Base-by-base conservation (phyloP, 768 basidiomycete genomes). In the Pisolithus marmoratus region DNA sequence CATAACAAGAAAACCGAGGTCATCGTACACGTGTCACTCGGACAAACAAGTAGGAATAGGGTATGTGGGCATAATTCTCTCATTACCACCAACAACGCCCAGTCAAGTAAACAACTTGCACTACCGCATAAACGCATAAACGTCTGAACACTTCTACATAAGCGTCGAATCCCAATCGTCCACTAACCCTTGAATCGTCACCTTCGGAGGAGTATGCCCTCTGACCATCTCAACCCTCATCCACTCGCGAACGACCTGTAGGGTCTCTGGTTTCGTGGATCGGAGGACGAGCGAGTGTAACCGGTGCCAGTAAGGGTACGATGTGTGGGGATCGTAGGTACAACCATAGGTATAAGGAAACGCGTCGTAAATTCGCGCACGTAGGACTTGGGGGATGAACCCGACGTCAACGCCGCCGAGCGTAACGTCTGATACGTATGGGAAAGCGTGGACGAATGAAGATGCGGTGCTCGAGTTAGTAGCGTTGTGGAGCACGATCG, bases 391-490 rank as follows among this genome's bases (percentile, higher is more conserved):
- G 7, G 58, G 56, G 48, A 66, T 58, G 8, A 59, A 59, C 0
- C 64, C 67, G 15, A 65, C 54, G 22, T 66, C 64, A 12, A 60
- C 49, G 4, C 67, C 60, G 2, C 64, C 62, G 6, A 68, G 55
- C 14, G 54, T 66, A 20, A 50, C 57, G 17, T 59, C 54, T 1
- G 54, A 53, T 22, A 53, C 47, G 7, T 24, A 49, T 8, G 65
- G 65, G n/a, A 66, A 66, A 7, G 67, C 65, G 1, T 58, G 58
- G 37, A 66, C 57, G 46, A 66, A 67, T 0, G 60, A 48, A 3
- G 58, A 46, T 14, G 65, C 62, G 0, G 64, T 58, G 4, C 52
- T 56, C 11, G 58, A 53, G 20, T 48, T 68, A 7, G 60, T 64
- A 1, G 56, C 58, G 8, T 66, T 66, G 15, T 67, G 54, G 3